Percentiles rank a stretch among this genome's conserved stretches.
These are phyloP conservation scores for Fusarium ramigenum DNA, from an alignment of 2,329 filamentous ascomycete genomes.

Conservation along the genomic window DNA sequence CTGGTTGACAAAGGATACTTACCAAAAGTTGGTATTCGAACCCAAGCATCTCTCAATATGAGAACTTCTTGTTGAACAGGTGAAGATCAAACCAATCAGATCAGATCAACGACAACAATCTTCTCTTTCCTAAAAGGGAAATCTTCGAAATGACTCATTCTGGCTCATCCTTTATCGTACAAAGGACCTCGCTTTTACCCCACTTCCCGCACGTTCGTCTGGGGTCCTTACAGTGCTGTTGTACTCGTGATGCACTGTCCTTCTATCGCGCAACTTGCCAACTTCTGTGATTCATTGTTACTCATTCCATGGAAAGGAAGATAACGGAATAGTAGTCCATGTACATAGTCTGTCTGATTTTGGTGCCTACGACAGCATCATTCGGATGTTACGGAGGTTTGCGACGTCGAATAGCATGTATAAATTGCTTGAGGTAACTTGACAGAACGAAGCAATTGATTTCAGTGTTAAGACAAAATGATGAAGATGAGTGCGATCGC, in stretches of 20 bases:
- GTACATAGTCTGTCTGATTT: background rate
- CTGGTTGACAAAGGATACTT: background rate
- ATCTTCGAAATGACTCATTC: constrained; percentile 46
- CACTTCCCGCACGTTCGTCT: constrained; percentile 2
- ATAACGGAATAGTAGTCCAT: background rate
- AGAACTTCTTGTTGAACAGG: background rate
- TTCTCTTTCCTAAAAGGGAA: constrained; percentile 26
- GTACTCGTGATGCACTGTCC: constrained; percentile 11
- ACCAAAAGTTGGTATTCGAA: constrained; percentile 1
- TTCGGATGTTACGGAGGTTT: background rate
- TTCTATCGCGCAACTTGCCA: constrained; percentile 13
- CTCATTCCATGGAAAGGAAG: constrained; percentile 23
- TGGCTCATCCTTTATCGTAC: constrained; percentile 42
- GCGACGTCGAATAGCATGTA: background rate
- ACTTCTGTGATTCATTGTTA: constrained; percentile 40
- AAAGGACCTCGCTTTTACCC: background rate
- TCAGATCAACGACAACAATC: background rate
- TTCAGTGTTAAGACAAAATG: no score
- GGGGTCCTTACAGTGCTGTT: constrained; percentile 8
- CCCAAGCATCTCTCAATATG: background rate
- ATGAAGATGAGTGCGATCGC: no score
- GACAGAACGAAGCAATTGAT: background rate
- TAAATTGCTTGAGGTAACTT: background rate
- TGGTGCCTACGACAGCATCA: background rate
- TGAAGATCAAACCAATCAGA: background rate